Percentiles rank a stretch among this genome's conserved stretches.
Evolutionary conservation across 176 grass and related monocot genomes (phyloP).

Genomic region (Oryza longistaminata): DNA sequence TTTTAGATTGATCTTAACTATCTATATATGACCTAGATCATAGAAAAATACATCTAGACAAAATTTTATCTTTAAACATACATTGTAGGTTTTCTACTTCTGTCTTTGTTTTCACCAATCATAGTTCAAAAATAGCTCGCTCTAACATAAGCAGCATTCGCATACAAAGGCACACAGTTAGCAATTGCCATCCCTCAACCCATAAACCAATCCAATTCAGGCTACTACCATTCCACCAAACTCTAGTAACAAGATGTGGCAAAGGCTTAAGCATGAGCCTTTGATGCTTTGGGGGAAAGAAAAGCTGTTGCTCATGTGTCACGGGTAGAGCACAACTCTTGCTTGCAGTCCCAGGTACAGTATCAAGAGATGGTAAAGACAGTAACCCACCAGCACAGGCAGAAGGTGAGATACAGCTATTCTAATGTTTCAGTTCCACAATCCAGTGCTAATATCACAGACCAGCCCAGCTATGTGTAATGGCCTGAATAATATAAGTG

Average conservation of each 20-base stretch:
- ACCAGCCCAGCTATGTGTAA: background rate
- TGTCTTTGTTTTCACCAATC: background rate
- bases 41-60: background rate
- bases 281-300: slow-evolving; percentile 6
- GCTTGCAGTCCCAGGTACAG: slow-evolving; percentile 44
- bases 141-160: background rate
- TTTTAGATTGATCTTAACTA: no score
- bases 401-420: background rate
- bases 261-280: slow-evolving; percentile 29
- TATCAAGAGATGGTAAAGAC: slow-evolving; percentile 38
- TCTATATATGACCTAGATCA: background rate
- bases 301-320: slow-evolving; percentile 26
- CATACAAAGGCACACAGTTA: background rate
- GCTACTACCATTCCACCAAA: slow-evolving; percentile 16
- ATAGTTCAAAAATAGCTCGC: background rate
- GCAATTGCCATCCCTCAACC: background rate
- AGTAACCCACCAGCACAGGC: slow-evolving; percentile 25
- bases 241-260: slow-evolving; percentile 5
- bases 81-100: background rate
- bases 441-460: background rate
- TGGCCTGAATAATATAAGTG: background rate
- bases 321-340: slow-evolving; percentile 34
- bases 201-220: background rate
- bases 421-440: background rate
- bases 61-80: background rate